Conservation (phyloP, 1,284 basidiomycete species). For the Apiotrichum domesticum region DNA sequence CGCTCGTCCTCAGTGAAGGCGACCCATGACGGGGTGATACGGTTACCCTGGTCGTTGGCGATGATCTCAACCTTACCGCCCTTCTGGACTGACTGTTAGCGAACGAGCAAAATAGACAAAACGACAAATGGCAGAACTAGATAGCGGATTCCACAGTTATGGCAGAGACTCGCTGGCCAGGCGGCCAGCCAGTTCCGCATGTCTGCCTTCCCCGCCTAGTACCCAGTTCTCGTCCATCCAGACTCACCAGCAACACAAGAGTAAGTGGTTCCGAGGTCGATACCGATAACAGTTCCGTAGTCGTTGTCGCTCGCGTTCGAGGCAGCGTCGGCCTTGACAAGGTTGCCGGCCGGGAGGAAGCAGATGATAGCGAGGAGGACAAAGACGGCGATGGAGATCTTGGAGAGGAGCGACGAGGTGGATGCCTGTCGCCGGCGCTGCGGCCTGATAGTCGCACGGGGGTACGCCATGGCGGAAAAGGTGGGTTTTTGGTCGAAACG, state of each 20-base stretch:
- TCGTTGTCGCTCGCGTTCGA: conserved; percentile 50
- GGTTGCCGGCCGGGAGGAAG: conserved; percentile 38
- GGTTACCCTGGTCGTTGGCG: conserved; percentile 95
- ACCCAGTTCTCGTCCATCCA: not conserved
- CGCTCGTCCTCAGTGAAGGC: conserved; percentile 80
- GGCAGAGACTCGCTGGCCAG: too few relatives aligned
- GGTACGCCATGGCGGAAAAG: conserved; percentile 12
- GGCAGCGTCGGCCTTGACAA: conserved; percentile 42
- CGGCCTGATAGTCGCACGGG: conserved; percentile 15
- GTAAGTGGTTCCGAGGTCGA: conserved; percentile 56
- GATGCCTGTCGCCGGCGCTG: not conserved
- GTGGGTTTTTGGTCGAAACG: not conserved
- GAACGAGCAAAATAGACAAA: too few relatives aligned
- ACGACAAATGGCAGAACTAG: conserved; percentile 31
- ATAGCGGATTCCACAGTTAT: too few relatives aligned
- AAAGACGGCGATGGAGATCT: conserved; percentile 41
- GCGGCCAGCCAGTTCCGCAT: too few relatives aligned
- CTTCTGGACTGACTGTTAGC: conserved; percentile 63
- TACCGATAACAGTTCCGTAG: conserved; percentile 89
- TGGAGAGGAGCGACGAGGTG: conserved; percentile 27
- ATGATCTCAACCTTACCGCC: conserved; percentile 93
- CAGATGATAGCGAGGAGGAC: conserved; percentile 46
- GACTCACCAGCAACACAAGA: conserved; percentile 52
- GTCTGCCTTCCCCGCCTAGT: not conserved
- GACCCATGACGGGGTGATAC: conserved; percentile 95